Evolutionary conservation across 352 stramenopile species (phyloP), one percentile per base, ranked within the genome.

Genomic region (Pythium aristosporum): DNA sequence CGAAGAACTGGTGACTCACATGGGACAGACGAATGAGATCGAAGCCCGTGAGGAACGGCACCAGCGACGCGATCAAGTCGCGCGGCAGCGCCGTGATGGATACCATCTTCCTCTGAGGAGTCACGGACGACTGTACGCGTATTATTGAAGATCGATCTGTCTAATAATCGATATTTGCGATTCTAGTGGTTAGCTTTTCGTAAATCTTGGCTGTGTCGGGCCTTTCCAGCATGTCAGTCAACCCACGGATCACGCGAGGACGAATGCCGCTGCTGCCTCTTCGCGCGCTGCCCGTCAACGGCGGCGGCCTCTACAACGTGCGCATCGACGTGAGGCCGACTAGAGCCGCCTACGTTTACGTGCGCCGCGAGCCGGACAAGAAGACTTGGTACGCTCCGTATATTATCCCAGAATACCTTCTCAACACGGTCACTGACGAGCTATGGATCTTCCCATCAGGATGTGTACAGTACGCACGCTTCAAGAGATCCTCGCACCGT

Each of bases 401-500:
- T 30, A 30, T 5, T 30, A 30, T 30, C 3, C 0, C 25, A 30
- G 25, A 30, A 30, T 30, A 5, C 25, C 25, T 57, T 10, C 5
- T 42, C 3, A 0, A 42, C 3, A 1, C 15, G 2, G 4, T 42
- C 2, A 42, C 15, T 16, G 10, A 18, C 15, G 37, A 6, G 37
- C 37, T 6, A 42, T 42, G 37, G 10, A 7, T 42, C 37, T 30
- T 42, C 37, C 37, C 15, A 0, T 16, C 11, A 61, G 55, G 55
- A 7, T 62, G n/a, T 62, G 55, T 30, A 54, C 36, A 12, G 55
- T 62, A 28, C 42, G 55, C 25, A 55, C 60, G 21, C 34, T 67
- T 2, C 51, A 67, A 18, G 43, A 61, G 60, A 67, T 67, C 30
- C 60, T 67, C 32, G 60, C 60, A 23, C 60, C 60, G 18, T 56